Percentiles rank a stretch among this genome's conserved stretches.
Evolutionary conservation across 108 stramenopile genomes (phyloP).

Genomic region (Nitzschia palea): DNA sequence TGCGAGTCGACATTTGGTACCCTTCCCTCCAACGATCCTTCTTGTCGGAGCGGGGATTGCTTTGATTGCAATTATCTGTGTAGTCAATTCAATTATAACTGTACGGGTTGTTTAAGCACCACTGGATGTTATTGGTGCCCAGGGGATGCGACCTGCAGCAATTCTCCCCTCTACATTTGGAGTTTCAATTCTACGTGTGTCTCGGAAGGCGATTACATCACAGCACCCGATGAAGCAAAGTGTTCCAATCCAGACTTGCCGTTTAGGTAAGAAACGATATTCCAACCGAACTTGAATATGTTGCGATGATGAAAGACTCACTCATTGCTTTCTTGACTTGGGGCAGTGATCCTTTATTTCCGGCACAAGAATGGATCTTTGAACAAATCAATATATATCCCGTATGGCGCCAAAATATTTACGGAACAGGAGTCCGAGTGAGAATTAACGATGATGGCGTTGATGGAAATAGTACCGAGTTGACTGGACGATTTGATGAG

Average conservation of each 20-base stretch:
- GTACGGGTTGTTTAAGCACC: slow-evolving; percentile 12
- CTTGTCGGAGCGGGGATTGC: slow-evolving; percentile 16
- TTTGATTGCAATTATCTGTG: slow-evolving; percentile 18
- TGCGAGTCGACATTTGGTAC: not conserved
- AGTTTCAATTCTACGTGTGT: not conserved
- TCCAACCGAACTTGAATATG: not conserved
- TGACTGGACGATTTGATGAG: slow-evolving; percentile 19
- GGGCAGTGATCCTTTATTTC: slow-evolving; percentile 18
- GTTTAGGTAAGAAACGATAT: slow-evolving; percentile 1
- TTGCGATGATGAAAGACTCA: not conserved
- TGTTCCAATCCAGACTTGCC: not conserved
- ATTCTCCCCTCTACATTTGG: slow-evolving; percentile 12
- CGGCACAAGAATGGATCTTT: slow-evolving; percentile 32
- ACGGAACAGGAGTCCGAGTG: slow-evolving; percentile 26
- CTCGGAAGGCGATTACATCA: slow-evolving; percentile 3
- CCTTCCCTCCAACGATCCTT: slow-evolving; percentile 8
- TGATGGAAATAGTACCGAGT: slow-evolving; percentile 17
- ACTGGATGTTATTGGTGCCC: slow-evolving; percentile 34
- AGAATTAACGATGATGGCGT: slow-evolving; percentile 42
- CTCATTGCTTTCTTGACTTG: not conserved
- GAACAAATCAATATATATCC: slow-evolving; percentile 31
- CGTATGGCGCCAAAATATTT: slow-evolving; percentile 31
- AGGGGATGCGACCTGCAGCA: slow-evolving; percentile 21
- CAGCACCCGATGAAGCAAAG: not conserved
- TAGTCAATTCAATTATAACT: slow-evolving; percentile 18